Base-by-base conservation (phyloP, 2,329 filamentous ascomycete genomes). In the Aspergillus caelatus region DNA sequence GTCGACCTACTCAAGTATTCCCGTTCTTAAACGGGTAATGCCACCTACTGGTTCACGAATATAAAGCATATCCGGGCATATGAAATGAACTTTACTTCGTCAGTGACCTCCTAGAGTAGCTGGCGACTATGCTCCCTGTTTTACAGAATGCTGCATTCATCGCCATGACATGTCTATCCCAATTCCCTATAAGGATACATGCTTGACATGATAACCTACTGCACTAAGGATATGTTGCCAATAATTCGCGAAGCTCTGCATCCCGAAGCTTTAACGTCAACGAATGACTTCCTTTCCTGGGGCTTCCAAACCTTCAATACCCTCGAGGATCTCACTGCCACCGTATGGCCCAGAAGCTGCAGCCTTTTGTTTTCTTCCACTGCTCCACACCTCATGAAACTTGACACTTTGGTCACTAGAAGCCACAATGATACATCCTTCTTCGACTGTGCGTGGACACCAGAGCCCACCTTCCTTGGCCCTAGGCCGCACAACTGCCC, bases 371-470 rank as follows among this genome's bases (percentile, higher is more conserved):
- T 86, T 89, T 69, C 81, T 83, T 46, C 84, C 81, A 2, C 86
- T 85, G n/a, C 86, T 85, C 95, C 94, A 98, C 12, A 99, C 88
- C 79, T 98, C 94, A 77, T 98, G 93, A 72, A 98, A 98, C 74
- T 95, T 95, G 77, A 98, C 91, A 70, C 88, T 96, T 74, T 93
- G 90, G 78, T 98, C 94, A 73, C 93, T 97, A 50, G 92, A 91
- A 19, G 94, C 94, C 59, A 99, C 91, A 21, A 97, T 91, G 68
- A 99, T 89, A 74, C 93, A 96, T 0, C 91, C 92, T 70, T 94
- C 91, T 67, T 88, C 85, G 6, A 83, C 81, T 0, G 86, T 88
- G 23, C 87, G 82, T 57, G 80, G 82, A 66, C 83, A 83, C 77
- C 82, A 85, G 54, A 81, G 79, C n/a, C 83, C 83, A 62, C 84